phyloP scores from a whole-genome alignment of 257 asterid genomes.

The Handroanthus guayacan region DNA sequence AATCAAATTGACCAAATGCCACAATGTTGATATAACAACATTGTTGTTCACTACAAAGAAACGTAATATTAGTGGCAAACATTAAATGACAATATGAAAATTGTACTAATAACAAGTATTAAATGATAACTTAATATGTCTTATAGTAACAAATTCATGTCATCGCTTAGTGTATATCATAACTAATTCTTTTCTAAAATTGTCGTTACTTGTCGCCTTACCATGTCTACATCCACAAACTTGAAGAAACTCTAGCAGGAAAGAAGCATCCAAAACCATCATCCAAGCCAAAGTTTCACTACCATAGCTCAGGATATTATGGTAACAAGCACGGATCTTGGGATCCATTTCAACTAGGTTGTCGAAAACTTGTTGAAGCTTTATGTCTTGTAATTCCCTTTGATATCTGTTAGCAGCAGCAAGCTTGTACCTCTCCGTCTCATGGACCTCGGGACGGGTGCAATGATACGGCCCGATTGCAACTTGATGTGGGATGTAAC shows the following conservation, averaged over 20 bases:
- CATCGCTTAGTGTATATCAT: too few species aligned
- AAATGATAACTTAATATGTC: too few species aligned
- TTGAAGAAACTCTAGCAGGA: constrained; percentile 48
- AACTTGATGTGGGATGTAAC: constrained; percentile 44
- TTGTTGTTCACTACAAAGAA: neutral
- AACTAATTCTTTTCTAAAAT: too few species aligned
- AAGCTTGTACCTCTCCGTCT: constrained; percentile 51
- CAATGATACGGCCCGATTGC: constrained; percentile 53
- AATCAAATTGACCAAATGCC: constrained; percentile 44
- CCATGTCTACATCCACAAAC: constrained; percentile 36
- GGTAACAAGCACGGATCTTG: too few species aligned
- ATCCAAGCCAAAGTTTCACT: constrained; percentile 56
- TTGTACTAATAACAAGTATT: too few species aligned
- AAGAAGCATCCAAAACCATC: constrained; percentile 52
- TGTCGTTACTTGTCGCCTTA: neutral
- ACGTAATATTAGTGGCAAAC: too few species aligned
- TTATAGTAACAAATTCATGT: too few species aligned
- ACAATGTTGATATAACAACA: constrained; percentile 34
- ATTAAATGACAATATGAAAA: too few species aligned
- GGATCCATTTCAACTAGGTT: neutral
- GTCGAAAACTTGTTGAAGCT: constrained; percentile 40
- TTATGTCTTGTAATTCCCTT: constrained; percentile 19
- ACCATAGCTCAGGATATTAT: constrained; percentile 28
- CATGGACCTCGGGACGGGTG: constrained; percentile 33
- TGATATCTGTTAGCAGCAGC: constrained; percentile 48